Base-by-base conservation (phyloP, 768 basidiomycete species). In the Tricholoma sp. region DNA sequence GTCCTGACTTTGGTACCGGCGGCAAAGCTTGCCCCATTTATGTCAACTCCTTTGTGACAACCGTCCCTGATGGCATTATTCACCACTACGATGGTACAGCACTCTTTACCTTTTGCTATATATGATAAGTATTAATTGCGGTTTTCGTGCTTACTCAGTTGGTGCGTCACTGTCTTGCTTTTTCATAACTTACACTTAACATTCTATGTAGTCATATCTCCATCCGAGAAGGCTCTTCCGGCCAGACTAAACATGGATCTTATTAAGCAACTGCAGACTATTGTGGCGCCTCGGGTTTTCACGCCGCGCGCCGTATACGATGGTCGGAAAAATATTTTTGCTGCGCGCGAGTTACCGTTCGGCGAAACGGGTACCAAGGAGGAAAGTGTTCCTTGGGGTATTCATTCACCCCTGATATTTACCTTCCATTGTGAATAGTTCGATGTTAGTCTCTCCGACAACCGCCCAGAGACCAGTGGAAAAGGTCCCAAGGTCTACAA, bases 71-170 rank as follows among this genome's bases (percentile, higher is more conserved):
- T 21, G 71, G 68, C 5, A 78, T 81, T 29, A 90, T 91, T 41
- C 78, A 86, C 59, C 91, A 92, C 63, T 91, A 92, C 63, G 89
- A 93, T 67, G 84, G 91, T 87, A 65, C 59, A 85, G 69, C 1
- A 57, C 53, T 50, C 47, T 27, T 54, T 55, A 46, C 5, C 34
- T 61, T 45, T 29, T 22, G 41, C 39, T 27, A 46, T 19, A 10
- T 29, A 4, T 49, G 27, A 58, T 47, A 45, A 35, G 29, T 35
- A 53, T 52, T 65, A 43, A 63, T 55, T 14, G 27, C 53, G 18
- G 46, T 58, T 50, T 24, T 51, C 51, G 34, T 45, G 35, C 31
- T 61, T 16, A 43, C 37, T 21, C 57, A 83, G 80, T 81, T 52
- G 75, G 81, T 80, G 58, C 64, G 81, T 55, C 49, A 46, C 34